Base-by-base conservation (phyloP, 2,329 filamentous ascomycete genomes). In the Aspergillus bombycis region DNA sequence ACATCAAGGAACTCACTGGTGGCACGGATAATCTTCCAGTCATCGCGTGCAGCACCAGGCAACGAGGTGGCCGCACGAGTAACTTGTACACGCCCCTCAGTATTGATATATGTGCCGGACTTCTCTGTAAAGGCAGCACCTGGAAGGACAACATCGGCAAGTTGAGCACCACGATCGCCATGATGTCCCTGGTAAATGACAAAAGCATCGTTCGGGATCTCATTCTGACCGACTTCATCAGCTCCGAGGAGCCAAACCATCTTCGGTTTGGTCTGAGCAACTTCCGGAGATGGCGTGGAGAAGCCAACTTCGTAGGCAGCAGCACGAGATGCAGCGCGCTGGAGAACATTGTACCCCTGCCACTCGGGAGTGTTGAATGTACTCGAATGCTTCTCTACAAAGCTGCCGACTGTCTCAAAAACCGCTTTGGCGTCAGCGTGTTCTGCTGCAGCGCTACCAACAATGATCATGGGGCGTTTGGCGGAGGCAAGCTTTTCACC, bases 1-100 rank as follows among this genome's bases (percentile, higher is more conserved):
- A 85, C 88, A 65, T 91, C 92, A 19, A 99, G 85, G 82, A 96
- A 97, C 81, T 98, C 95, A 75, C 91, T 95, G 62, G 87, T 89
- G 21, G 95, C 95, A 68, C 95, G 92, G 71, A 99, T 89, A 74
- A 99, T 98, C 88, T 98, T 99, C 95, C 95, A 99, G 82, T 99
- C 95, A 67, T 95, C 94, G 75, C 95, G 89, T 62, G 94, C 89
- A 59, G 93, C 95, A 64, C 95, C 95, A 28, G 93, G 92, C 68
- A 97, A 85, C 53, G 91, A 91, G 43, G 93, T 96, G 34, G 95
- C 95, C 55, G 92, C 90, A 69, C 95, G 91, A 60, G 92, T 95
- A 84, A 97, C 91, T 82, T 99, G 95, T 26, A 95, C 93, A 72
- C 95, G 92, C 62, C 95, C 95, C 81, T 99, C 95, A 0, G 95